Evolutionary conservation across 23 red algal genomes (phyloP).

Genomic region (Rhodosorus marinus): DNA sequence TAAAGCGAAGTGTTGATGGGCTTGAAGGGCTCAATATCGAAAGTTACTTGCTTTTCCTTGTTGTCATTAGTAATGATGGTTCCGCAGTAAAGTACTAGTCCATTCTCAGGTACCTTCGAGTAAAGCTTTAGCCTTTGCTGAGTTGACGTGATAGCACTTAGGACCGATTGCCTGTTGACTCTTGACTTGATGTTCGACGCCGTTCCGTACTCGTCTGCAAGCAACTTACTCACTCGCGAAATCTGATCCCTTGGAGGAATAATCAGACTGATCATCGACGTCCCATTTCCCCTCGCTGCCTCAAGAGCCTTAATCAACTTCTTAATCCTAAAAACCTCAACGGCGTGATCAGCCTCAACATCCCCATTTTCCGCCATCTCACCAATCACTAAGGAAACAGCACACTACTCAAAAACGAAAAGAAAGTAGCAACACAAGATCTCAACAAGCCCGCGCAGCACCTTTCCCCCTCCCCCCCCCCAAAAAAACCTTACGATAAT

Average conservation of each 20-base stretch:
- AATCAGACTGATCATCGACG: conserved; percentile 94
- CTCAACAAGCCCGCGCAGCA: too few species aligned
- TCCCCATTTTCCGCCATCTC: conserved; percentile 43
- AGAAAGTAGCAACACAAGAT: too few species aligned
- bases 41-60: conserved; percentile 85
- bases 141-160: conserved; percentile 90
- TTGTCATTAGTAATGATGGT: conserved; percentile 92
- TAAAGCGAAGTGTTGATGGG: conserved; percentile 99
- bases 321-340: conserved; percentile 86
- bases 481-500: too few species aligned
- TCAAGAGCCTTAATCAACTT: conserved; percentile 96
- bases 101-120: conserved; percentile 62
- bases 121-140: conserved; percentile 99
- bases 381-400: too few species aligned
- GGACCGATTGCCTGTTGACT: conserved; percentile 93
- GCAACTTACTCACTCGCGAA: conserved; percentile 52
- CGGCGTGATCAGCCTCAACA: conserved; percentile 72
- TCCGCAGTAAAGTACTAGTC: conserved; percentile 91
- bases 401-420: too few species aligned
- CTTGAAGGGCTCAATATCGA: conserved; percentile 97
- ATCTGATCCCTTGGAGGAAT: conserved; percentile 88
- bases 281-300: conserved; percentile 87
- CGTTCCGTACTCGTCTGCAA: conserved; percentile 88
- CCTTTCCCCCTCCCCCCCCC: too few species aligned
- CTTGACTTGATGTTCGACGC: conserved; percentile 99